Evolutionary conservation across 441 rosid genomes (phyloP).

Genomic region (Melastoma candidum): DNA sequence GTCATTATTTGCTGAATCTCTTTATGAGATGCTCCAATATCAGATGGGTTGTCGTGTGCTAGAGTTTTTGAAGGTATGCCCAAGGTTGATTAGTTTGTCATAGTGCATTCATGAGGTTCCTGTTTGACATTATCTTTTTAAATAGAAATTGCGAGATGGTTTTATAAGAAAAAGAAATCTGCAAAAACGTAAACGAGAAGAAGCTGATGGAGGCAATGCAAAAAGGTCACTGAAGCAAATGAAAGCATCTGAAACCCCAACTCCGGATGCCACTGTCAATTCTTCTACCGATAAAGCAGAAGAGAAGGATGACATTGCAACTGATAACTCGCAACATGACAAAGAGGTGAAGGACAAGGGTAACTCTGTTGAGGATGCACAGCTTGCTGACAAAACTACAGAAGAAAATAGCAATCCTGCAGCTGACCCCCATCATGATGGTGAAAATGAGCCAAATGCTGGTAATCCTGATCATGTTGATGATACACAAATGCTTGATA

Average conservation of each 20-base stretch:
- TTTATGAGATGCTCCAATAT: too few species aligned
- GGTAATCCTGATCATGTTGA: conserved; percentile 14
- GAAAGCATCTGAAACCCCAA: conserved; percentile 43
- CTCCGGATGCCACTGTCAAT: conserved; percentile 24
- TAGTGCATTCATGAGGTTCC: too few species aligned
- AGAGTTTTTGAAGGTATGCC: too few species aligned
- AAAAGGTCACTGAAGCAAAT: conserved; percentile 39
- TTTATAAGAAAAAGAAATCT: conserved; percentile 69
- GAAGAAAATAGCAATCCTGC: conserved; percentile 13
- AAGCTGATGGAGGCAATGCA: conserved; percentile 30
- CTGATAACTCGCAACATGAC: conserved; percentile 23
- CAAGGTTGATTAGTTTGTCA: too few species aligned
- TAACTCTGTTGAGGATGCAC: conserved; percentile 17
- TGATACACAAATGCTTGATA: conserved; percentile 13
- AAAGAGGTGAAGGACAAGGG: not conserved
- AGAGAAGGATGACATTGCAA: conserved; percentile 1
- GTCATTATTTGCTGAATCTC: too few species aligned
- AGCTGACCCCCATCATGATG: too few species aligned
- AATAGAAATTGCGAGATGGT: conserved; percentile 57
- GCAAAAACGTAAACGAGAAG: conserved; percentile 68
- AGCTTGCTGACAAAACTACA: too few species aligned
- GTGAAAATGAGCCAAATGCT: conserved; percentile 19
- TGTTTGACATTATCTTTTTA: not conserved
- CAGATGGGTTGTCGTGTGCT: too few species aligned
- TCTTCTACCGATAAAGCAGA: conserved; percentile 24